These are phyloP conservation scores for Oldenlandia corymbosa DNA, from an alignment of 257 asterid species.

Conservation along the genomic window DNA sequence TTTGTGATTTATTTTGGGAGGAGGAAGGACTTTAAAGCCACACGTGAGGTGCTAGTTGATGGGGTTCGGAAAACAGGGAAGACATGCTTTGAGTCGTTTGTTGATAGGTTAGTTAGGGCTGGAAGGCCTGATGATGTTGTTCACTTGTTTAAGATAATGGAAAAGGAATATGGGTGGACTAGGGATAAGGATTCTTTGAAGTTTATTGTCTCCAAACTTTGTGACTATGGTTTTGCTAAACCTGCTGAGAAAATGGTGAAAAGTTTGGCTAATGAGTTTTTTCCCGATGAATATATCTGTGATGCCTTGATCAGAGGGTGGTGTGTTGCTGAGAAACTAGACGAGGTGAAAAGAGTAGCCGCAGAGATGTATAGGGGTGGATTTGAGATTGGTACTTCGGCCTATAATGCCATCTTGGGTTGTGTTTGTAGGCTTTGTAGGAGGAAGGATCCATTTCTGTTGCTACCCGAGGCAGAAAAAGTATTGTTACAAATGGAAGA, in stretches of 20 bases:
- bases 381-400: constrained; percentile 52
- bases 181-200: constrained; percentile 55
- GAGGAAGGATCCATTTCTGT: constrained; percentile 73
- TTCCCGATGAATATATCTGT: constrained; percentile 73
- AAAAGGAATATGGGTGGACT: constrained; percentile 54
- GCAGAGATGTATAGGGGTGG: constrained; percentile 90
- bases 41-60: constrained; percentile 52
- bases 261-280: constrained; percentile 67
- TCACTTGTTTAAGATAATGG: constrained; percentile 69
- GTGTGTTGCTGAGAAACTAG: constrained; percentile 80
- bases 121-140: constrained; percentile 65
- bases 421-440: constrained; percentile 86
- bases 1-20: constrained; percentile 79
- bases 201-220: constrained; percentile 53
- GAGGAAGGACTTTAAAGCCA: constrained; percentile 86
- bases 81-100: constrained; percentile 52
- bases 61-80: constrained; percentile 49
- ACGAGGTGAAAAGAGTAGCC: constrained; percentile 64
- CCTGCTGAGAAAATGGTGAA: constrained; percentile 92
- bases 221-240: constrained; percentile 67
- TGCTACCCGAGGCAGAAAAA: constrained; percentile 45
- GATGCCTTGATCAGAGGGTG: constrained; percentile 72
- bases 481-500: constrained; percentile 81
- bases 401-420: constrained; percentile 70
- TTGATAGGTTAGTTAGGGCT: constrained; percentile 78